Evolutionary conservation across 805 yeast species (phyloP).

Genomic region (Lachancea sp.): DNA sequence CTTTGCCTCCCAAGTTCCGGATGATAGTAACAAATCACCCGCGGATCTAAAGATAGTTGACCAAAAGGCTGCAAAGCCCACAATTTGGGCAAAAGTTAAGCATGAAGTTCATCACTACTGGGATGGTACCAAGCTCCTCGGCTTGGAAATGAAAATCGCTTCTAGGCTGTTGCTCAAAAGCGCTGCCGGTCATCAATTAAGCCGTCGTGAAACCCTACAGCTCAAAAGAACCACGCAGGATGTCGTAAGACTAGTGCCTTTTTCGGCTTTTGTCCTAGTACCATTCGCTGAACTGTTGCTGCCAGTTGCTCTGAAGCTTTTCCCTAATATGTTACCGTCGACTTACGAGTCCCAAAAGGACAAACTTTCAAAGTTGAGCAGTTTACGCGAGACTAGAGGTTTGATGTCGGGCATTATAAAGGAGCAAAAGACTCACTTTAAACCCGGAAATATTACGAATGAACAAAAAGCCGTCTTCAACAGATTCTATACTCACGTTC

Average conservation of each 20-base stretch:
- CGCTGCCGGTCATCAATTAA: conserved; percentile 83
- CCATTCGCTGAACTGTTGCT: conserved; percentile 92
- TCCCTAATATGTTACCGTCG: conserved; percentile 91
- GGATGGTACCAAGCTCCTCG: conserved; percentile 92
- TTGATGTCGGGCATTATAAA: conserved; percentile 57
- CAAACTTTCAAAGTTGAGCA: conserved; percentile 50
- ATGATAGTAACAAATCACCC: background rate
- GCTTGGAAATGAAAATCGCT: conserved; percentile 82
- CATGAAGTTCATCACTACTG: conserved; percentile 89
- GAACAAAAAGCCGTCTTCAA: conserved; percentile 73
- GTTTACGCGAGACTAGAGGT: conserved; percentile 55
- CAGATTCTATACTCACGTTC: conserved; percentile 67
- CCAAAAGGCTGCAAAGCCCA: conserved; percentile 34
- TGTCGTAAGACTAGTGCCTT: conserved; percentile 83
- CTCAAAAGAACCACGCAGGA: conserved; percentile 82
- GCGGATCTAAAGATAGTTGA: background rate
- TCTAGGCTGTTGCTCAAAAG: conserved; percentile 72
- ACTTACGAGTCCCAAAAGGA: conserved; percentile 71
- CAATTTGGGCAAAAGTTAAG: conserved; percentile 79
- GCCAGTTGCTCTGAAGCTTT: conserved; percentile 84
- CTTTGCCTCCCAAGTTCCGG: conserved; percentile 5
- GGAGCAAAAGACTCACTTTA: conserved; percentile 61
- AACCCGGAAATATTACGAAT: conserved; percentile 57
- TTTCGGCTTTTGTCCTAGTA: conserved; percentile 78
- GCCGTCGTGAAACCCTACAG: conserved; percentile 86